Base-by-base conservation (phyloP, 805 yeast species). In the Yarrowia deformans region DNA sequence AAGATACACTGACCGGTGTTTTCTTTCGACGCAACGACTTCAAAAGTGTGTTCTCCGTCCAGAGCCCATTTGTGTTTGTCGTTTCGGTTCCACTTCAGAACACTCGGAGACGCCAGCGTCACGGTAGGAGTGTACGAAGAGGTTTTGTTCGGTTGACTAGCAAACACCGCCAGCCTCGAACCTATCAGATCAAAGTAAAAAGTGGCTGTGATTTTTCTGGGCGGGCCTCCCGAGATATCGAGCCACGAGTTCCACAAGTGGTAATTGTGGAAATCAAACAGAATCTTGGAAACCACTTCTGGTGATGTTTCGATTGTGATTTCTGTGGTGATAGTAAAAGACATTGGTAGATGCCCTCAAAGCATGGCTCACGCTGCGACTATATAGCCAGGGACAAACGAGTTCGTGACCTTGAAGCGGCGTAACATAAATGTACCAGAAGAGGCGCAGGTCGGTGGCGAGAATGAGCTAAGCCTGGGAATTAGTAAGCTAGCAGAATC, bases 151-250 rank as follows among this genome's bases (percentile, higher is more conserved):
- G 45, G 45, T 3, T 8, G 14, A 1, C 7, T 19, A 9, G 45
- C 60, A 8, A 2, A 54, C 14, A 54, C 45, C 1, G 34, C 18
- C 9, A 54, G 35, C 5, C 14, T 18, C 16, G 60, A 54, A 5
- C 60, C 60, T 4, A 54, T 54, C n/a, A 54, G 19, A 19, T 39
- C 45, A 13, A 54, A 54, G 32, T 39, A 54, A 14, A 37, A 54
- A 7, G 60, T 39, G 2, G 60, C 45, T 8, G 23, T 19, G 8
- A 13, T 13, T 0, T 14, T 8, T 8, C 45, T 18, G 3, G 45
- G 18, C 3, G 60, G 45, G 0, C 60, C 60, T 23, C 60, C 60
- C 0, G 45, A 3, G 34, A 54, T 16, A 8, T 5, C 8, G 34
- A 54, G 43, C 60, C 45, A 39, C 3, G 60, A 54, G 45, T 39